Base-by-base conservation (phyloP, 768 basidiomycete species). In the Lactarius pseudohatsudake region DNA sequence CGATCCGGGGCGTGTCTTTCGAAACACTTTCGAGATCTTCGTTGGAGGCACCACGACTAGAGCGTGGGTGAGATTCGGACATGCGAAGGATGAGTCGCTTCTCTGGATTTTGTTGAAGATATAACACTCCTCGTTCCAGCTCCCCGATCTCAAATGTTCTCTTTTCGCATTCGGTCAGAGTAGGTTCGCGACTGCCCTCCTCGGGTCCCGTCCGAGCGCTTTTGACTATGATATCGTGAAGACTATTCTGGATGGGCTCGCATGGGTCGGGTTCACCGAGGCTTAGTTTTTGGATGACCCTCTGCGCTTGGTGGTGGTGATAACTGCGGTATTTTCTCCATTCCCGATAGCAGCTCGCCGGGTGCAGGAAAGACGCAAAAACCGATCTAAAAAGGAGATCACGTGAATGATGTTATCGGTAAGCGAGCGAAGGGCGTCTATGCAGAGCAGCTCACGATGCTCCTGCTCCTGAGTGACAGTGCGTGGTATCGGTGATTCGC, bases 161-260 rank as follows among this genome's bases (percentile, higher is more conserved):
- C 40, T 56, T 59, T 41, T 68, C 54, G 55, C 61, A 59, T 28
- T 67, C 47, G 26, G 54, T 43, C 16, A 13, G 22, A 10, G 20
- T 57, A 10, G 15, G 58, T 22, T 57, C 54, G 2, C 41, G 45
- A 32, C 57, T 26, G 4, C 15, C 59, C 36, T 67, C 69, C 40
- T 40, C 38, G 3, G 26, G 38, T n/a, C 45, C 34, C 13, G 50
- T 56, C 58, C 28, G 43, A 18, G 54, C 60, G 30, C 59, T 36
- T 41, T 45, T 50, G 58, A 54, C 38, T 38, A 57, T 61, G 40
- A 38, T 38, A 9, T 55, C 61, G 18, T 40, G 26, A 13, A 63
- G 64, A 6, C 43, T n/a, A n/a, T 60, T 16, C 61, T 70, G 55
- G 64, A 65, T 45, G 22, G 47, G 45, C 28, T 53, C 41, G 34